Conservation (phyloP, 2,329 filamentous ascomycete species). For the Colletotrichum noveboracense region DNA sequence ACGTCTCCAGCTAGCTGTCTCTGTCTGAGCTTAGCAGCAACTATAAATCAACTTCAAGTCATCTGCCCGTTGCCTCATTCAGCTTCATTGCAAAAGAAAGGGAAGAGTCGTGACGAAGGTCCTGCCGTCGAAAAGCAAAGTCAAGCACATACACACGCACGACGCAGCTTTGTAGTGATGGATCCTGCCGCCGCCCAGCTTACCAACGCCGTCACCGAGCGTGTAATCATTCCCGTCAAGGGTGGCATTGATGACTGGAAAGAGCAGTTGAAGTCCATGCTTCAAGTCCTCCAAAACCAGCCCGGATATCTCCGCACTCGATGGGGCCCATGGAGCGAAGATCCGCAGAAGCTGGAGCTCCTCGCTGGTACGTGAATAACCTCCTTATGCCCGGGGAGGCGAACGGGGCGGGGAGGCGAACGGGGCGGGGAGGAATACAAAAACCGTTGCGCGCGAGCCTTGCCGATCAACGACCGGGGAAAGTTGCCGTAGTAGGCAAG, state of each 20-base stretch:
- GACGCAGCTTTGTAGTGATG: background rate
- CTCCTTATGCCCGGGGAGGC: background rate
- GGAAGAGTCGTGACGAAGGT: background rate
- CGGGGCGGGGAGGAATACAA: background rate
- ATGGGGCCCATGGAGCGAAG: slow-evolving; percentile 31
- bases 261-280: slow-evolving; percentile 29
- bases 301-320: slow-evolving; percentile 31
- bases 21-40: background rate
- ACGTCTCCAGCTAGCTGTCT: background rate
- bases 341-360: slow-evolving; percentile 30
- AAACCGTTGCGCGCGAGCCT: background rate
- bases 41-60: background rate
- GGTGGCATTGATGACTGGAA: slow-evolving; percentile 32
- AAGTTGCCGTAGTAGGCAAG: background rate
- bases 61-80: background rate
- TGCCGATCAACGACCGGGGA: background rate
- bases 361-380: slow-evolving; percentile 25
- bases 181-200: slow-evolving; percentile 13
- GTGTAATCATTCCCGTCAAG: slow-evolving; percentile 27
- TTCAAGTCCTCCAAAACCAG: slow-evolving; percentile 30
- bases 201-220: slow-evolving; percentile 22
- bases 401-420: background rate
- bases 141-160: background rate
- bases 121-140: background rate
- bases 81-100: background rate